Evolutionary conservation across 2,329 filamentous ascomycete genomes (phyloP).

Genomic region (Fusarium sp.): DNA sequence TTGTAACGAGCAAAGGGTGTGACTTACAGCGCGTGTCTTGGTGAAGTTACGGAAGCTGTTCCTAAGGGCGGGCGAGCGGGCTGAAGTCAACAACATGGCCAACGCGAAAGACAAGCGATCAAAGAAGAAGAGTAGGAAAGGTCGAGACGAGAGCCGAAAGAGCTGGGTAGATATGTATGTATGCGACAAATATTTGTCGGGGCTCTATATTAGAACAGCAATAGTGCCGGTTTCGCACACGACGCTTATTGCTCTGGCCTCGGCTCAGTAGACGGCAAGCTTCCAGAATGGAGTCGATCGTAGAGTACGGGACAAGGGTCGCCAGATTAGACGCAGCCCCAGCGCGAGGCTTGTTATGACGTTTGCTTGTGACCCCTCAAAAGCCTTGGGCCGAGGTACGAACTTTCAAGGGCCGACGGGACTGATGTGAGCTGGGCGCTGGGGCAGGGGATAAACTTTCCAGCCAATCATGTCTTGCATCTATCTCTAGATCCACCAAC

Average conservation of each 20-base stretch:
- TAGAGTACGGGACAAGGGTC: neutral
- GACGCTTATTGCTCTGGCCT: slow-evolving; percentile 31
- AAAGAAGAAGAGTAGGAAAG: neutral
- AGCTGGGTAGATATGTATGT: slow-evolving; percentile 19
- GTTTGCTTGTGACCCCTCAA: slow-evolving; percentile 38
- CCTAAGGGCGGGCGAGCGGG: slow-evolving; percentile 47
- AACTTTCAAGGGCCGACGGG: slow-evolving; percentile 22
- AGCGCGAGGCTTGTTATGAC: neutral
- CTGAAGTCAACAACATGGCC: slow-evolving; percentile 52
- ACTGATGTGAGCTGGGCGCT: neutral
- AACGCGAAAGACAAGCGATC: slow-evolving; percentile 14
- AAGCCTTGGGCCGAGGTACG: slow-evolving; percentile 43
- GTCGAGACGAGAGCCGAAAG: neutral
- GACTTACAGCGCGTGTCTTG: slow-evolving; percentile 42
- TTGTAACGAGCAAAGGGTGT: neutral
- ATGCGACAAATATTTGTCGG: slow-evolving; percentile 20
- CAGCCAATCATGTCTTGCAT: neutral
- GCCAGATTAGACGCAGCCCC: neutral
- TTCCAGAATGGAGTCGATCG: slow-evolving; percentile 6
- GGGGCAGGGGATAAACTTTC: neutral
- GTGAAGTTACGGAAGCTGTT: slow-evolving; percentile 47
- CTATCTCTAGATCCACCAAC: slow-evolving; percentile 2
- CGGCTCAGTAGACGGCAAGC: slow-evolving; percentile 23
- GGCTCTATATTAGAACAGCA: slow-evolving; percentile 24
- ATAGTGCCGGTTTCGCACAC: slow-evolving; percentile 18